A percentile compares a stretch with the other conserved stretches of the same genome.
Conservation (phyloP, 2,329 filamentous ascomycete species). For the Nemania abortiva region DNA sequence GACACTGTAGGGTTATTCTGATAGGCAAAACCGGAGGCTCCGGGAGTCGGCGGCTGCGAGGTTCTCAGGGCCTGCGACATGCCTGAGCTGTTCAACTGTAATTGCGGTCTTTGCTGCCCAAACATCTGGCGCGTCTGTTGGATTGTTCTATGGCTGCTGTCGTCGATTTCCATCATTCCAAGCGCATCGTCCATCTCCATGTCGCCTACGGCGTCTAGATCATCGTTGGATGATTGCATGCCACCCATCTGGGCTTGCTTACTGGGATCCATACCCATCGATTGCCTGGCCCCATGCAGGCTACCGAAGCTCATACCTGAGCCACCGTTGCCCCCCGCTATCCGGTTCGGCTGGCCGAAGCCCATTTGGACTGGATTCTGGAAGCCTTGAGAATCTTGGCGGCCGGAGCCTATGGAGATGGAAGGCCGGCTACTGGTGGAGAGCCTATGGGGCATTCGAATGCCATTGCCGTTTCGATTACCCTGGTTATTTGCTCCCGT, state of each 20-base stretch:
- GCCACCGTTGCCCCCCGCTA: constrained; percentile 37
- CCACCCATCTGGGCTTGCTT: constrained; percentile 59
- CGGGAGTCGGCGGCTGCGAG: constrained; percentile 88
- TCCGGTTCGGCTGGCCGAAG: constrained; percentile 49
- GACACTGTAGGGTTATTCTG: constrained; percentile 97
- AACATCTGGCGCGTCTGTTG: constrained; percentile 78
- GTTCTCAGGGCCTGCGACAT: constrained; percentile 82
- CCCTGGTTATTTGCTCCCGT: constrained; percentile 71
- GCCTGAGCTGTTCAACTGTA: constrained; percentile 85
- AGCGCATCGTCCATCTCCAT: constrained; percentile 96
- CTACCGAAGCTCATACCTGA: constrained; percentile 47
- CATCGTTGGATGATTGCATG: constrained; percentile 61
- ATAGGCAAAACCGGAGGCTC: constrained; percentile 79
- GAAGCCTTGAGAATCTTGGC: constrained; percentile 49
- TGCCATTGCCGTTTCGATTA: constrained; percentile 46
- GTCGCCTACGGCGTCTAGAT: constrained; percentile 88
- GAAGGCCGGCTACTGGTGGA: constrained; percentile 49
- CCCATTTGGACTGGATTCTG: constrained; percentile 46
- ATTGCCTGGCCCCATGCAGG: constrained; percentile 58
- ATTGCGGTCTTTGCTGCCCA: constrained; percentile 74
- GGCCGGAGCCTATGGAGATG: constrained; percentile 45
- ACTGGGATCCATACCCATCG: constrained; percentile 44
- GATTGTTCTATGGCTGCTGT: constrained; percentile 70
- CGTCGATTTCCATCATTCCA: constrained; percentile 73
- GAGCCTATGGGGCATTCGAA: constrained; percentile 50